Base-by-base conservation (phyloP, 2,329 filamentous ascomycete genomes). In the Aureobasidium sp. region DNA sequence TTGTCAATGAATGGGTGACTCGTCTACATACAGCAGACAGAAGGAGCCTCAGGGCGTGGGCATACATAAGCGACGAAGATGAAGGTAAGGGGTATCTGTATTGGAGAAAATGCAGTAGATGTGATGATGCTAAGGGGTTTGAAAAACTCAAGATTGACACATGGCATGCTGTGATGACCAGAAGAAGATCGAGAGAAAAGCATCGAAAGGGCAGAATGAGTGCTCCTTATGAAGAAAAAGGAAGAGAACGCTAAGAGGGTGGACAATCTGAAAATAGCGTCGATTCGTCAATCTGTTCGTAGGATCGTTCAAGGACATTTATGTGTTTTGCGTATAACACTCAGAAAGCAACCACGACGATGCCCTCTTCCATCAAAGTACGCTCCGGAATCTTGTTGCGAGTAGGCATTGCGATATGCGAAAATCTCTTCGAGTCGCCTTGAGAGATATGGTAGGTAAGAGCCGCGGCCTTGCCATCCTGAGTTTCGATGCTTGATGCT, bases 321-420 rank as follows among this genome's bases (percentile, higher is more conserved):
- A 10, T 41, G n/a, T 10, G 7, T 32, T 55, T 39, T 7, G 24
- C 1, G 12, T 29, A 26, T 29, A 15, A 3, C 6, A n/a, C 20
- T 29, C 13, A 44, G 43, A 59, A 60, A 32, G 57, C 46, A 37
- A 60, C 46, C 36, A 60, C 57, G 8, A 51, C 57, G n/a, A 41
- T 32, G 5, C 55, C 44, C 13, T 59, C 55, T 39, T 59, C 55
- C 55, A 59, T 37, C 43, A 59, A 27, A 1, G 55, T 47, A 15
- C 55, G 55, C 29, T 59, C 55, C 7, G 43, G 55, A 1, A 51
- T 51, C 46, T 60, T 60, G 36, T 17, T 51, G 10, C 46, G 57
- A 12, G 36, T 50, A 9, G 17, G 13, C 8, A 15, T 24, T 1
- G 55, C 1, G 13, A 17, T 24, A 8, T 37, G 41, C 7, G 29